These are phyloP conservation scores for Blastobotrys peoriensis DNA, from an alignment of 805 yeast genomes.

Conservation along the genomic window DNA sequence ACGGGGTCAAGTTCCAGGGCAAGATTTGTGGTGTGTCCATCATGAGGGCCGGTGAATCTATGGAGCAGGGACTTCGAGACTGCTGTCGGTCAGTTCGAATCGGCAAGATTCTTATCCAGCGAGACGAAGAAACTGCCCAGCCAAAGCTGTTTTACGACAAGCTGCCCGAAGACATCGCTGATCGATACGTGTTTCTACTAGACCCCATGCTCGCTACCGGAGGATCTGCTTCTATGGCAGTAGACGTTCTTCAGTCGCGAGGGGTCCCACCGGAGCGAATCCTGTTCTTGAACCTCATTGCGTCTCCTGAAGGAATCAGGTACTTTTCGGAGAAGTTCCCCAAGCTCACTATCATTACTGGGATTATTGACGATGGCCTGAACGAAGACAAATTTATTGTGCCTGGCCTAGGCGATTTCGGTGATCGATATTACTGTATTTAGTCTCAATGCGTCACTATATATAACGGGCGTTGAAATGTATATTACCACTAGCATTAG, in stretches of 20 bases:
- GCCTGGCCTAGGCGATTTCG: constrained; percentile 97
- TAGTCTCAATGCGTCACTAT: constrained; percentile 32
- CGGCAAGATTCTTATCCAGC: constrained; percentile 93
- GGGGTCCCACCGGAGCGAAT: constrained; percentile 89
- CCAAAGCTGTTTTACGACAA: constrained; percentile 92
- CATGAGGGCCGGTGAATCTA: constrained; percentile 97
- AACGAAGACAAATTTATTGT: constrained; percentile 79
- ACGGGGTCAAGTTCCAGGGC: constrained; percentile 79
- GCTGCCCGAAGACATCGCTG: constrained; percentile 85
- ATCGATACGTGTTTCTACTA: constrained; percentile 80
- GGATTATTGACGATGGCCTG: constrained; percentile 82
- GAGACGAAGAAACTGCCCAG: constrained; percentile 95
- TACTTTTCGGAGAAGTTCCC: constrained; percentile 78
- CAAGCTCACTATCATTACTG: constrained; percentile 81
- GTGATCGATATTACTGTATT: constrained; percentile 93
- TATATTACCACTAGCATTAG: too few relatives aligned
- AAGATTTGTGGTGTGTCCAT: constrained; percentile 97
- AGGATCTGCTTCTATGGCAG: constrained; percentile 96
- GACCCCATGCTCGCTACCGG: constrained; percentile 99
- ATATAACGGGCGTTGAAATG: too few relatives aligned
- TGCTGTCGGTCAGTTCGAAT: constrained; percentile 95
- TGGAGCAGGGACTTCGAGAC: constrained; percentile 98
- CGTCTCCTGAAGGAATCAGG: constrained; percentile 90
- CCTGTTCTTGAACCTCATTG: constrained; percentile 81
- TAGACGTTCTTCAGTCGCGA: constrained; percentile 76